These are phyloP conservation scores for Theobroma cacao DNA, from an alignment of 345 rosid species.

Conservation along the genomic window DNA sequence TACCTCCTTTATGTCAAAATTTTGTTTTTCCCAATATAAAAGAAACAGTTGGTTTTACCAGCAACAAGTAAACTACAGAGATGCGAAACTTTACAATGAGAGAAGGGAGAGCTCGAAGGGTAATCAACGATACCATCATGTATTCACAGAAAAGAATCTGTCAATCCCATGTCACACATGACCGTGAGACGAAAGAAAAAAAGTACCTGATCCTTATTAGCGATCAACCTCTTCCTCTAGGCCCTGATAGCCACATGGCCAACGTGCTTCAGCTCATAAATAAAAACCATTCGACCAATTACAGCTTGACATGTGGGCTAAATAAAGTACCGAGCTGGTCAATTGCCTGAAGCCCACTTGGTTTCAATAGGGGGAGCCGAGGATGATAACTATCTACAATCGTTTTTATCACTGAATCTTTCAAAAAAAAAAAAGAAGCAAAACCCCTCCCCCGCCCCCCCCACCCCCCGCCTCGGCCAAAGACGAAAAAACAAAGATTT, in stretches of 20 bases:
- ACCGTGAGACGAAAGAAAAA: not conserved
- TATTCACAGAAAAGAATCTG: not conserved
- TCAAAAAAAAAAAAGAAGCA: no score
- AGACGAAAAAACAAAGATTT: not conserved
- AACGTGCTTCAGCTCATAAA: not conserved
- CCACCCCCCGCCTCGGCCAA: not conserved
- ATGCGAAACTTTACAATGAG: not conserved
- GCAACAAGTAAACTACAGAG: not conserved
- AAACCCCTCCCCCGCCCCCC: conserved; percentile 42
- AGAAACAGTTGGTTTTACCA: no score
- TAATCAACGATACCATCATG: not conserved
- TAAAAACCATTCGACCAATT: not conserved
- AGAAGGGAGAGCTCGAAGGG: not conserved
- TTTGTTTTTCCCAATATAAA: no score
- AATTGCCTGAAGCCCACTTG: not conserved
- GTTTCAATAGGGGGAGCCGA: not conserved
- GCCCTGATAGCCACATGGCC: not conserved
- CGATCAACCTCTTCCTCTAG: not conserved
- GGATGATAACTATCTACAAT: not conserved
- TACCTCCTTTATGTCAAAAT: no score
- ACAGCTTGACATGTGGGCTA: not conserved
- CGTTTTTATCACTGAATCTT: not conserved
- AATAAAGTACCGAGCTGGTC: not conserved
- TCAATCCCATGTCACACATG: not conserved
- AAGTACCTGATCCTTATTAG: not conserved